These are phyloP conservation scores for Phalaenopsis hybrid DNA, from an alignment of 116 monocot genomes.

Conservation along the genomic window DNA sequence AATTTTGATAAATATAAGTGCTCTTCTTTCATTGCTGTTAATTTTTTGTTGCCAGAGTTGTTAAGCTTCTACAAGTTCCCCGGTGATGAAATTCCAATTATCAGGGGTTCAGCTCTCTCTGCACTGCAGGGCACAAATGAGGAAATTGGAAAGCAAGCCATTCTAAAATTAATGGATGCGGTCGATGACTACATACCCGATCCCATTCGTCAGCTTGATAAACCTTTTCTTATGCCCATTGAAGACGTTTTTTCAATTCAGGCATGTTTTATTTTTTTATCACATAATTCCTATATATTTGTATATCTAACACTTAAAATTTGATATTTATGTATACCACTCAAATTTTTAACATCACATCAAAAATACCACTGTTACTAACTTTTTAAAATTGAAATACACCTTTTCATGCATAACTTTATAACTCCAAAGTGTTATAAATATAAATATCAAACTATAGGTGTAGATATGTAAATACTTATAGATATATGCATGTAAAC, in stretches of 20 bases:
- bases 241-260: constrained; percentile 99
- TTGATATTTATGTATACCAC: no score
- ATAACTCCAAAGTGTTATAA: no score
- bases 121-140: constrained; percentile 91
- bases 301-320: no score
- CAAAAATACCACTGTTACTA: no score
- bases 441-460: no score
- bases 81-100: constrained; percentile 94
- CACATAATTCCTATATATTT: background rate
- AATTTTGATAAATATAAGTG: background rate
- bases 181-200: constrained; percentile 94
- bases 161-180: constrained; percentile 88
- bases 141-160: constrained; percentile 84
- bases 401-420: no score
- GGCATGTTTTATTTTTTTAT: constrained; percentile 27
- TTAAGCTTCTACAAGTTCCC: constrained; percentile 97
- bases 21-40: background rate
- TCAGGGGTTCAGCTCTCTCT: constrained; percentile 86
- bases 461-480: no score
- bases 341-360: no score
- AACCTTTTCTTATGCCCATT: constrained; percentile 96
- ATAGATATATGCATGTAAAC: no score
- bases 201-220: constrained; percentile 79
- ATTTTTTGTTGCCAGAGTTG: constrained; percentile 50
- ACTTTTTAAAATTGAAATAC: no score